Base-by-base conservation (phyloP, 331 rosid genomes). In the Prunus yedoensis region DNA sequence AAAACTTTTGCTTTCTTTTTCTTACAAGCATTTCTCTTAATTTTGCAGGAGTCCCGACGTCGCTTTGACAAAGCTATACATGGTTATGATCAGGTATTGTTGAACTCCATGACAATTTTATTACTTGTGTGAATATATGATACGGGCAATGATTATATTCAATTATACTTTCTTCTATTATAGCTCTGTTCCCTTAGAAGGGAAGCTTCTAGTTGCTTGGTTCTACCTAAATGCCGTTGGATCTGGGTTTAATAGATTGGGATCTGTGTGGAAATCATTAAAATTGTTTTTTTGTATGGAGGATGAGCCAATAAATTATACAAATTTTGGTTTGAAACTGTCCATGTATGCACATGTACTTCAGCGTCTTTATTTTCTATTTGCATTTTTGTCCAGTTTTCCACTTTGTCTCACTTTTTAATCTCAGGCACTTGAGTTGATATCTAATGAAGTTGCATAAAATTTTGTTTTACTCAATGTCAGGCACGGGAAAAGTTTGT, bases 401-500 rank as follows among this genome's bases (percentile, higher is more conserved):
- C 43, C 41, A 45, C 45, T 35, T 70, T 50, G 50, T 70, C 25
- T 9, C 28, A 25, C 74, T 18, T 41, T 56, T 28, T 35, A 23
- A 38, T 66, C 27, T 81, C 74, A 50, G 69, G 66, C 23, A n/a
- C 49, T 18, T 32, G 46, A 20, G 49, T 58, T 69, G 51, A 21
- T 28, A 62, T 78, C 84, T 66, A 67, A 75, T 25, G 30, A 30
- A 63, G 18, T 74, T 81, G 51, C 68, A 23, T 25, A 38, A 49
- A 41, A 30, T 67, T 50, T 83, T 73, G 47, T 63, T 43, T 81
- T 75, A 47, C 66, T 52, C 65, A 69, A 43, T 81, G 73, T 50
- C 79, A 94, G 99, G 89, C 99, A 73, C 89, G 99, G 14, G 97
- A 94, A 72, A 94, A 91, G 81, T 92, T 90, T 86, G 93, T 90